These are phyloP conservation scores for Atkinsonella hypoxylon DNA, from an alignment of 2,329 filamentous ascomycete genomes.

Conservation along the genomic window DNA sequence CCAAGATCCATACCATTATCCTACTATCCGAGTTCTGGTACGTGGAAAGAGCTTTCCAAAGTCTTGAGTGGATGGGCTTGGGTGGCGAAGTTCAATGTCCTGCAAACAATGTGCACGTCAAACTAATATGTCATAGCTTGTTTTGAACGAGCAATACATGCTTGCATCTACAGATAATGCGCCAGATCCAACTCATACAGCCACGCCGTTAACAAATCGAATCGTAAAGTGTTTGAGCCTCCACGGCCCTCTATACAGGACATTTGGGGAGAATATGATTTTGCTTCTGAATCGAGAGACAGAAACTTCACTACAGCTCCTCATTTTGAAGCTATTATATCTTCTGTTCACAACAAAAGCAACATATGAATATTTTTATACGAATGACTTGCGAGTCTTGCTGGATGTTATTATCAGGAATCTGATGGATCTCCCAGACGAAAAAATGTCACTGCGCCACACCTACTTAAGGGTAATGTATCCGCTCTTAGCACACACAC, in stretches of 20 bases:
- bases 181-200: conserved; percentile 21
- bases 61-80: too few species aligned
- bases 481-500: conserved; percentile 81
- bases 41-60: conserved; percentile 19
- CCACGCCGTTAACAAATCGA: conserved; percentile 65
- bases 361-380: conserved; percentile 98
- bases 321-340: conserved; percentile 95
- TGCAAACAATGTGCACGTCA: not conserved
- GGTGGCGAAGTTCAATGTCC: too few species aligned
- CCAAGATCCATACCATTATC: conserved; percentile 90
- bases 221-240: conserved; percentile 84
- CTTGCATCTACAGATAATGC: conserved; percentile 50
- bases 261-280: conserved; percentile 96
- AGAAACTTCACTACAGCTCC: conserved; percentile 82
- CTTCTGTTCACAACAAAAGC: conserved; percentile 84
- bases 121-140: conserved; percentile 46
- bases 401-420: conserved; percentile 95
- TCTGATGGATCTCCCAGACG: conserved; percentile 85
- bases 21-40: conserved; percentile 84
- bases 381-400: conserved; percentile 87
- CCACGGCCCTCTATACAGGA: conserved; percentile 72
- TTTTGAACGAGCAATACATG: conserved; percentile 98
- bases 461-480: conserved; percentile 91
- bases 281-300: conserved; percentile 88
- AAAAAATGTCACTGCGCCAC: conserved; percentile 65